These are phyloP conservation scores for Salisapilia sapeloensis DNA, from an alignment of 352 stramenopile genomes.

Conservation along the genomic window DNA sequence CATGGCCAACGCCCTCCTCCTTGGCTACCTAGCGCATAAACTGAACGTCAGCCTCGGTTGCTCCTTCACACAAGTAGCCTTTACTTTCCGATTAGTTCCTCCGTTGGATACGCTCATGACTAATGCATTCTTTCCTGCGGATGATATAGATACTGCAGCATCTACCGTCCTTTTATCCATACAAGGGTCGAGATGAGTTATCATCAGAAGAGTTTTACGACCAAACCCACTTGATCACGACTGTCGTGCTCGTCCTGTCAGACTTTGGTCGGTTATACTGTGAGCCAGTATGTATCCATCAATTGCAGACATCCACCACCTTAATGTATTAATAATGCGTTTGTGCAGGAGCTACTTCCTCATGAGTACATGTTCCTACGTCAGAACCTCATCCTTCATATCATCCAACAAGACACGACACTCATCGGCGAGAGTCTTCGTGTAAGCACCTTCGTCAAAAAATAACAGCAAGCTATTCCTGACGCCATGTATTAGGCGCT, in stretches of 20 bases:
- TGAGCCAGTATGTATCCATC: conserved; percentile 35
- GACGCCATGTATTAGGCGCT: no score
- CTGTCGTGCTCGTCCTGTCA: conserved; percentile 73
- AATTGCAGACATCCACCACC: no score
- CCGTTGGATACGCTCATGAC: not conserved
- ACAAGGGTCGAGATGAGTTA: conserved; percentile 53
- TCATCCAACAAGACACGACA: conserved; percentile 59
- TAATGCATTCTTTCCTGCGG: conserved; percentile 1
- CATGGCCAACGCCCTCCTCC: conserved; percentile 45
- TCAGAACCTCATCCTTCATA: conserved; percentile 60
- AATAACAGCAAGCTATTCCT: no score
- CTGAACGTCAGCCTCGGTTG: conserved; percentile 48
- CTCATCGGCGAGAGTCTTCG: conserved; percentile 50
- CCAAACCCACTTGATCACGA: conserved; percentile 73
- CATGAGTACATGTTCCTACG: conserved; percentile 85
- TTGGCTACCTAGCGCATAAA: conserved; percentile 45
- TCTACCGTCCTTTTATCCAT: conserved; percentile 63
- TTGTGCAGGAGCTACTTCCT: conserved; percentile 54
- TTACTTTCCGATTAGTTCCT: not conserved
- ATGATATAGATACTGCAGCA: conserved; percentile 48
- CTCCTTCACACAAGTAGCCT: conserved; percentile 28
- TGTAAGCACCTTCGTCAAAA: conserved; percentile 12
- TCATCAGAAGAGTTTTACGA: conserved; percentile 48
- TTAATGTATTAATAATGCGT: not conserved
- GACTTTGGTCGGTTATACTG: conserved; percentile 62